Base-by-base conservation (phyloP, 306 rosid species). In the Citrullus mucosospermus region DNA sequence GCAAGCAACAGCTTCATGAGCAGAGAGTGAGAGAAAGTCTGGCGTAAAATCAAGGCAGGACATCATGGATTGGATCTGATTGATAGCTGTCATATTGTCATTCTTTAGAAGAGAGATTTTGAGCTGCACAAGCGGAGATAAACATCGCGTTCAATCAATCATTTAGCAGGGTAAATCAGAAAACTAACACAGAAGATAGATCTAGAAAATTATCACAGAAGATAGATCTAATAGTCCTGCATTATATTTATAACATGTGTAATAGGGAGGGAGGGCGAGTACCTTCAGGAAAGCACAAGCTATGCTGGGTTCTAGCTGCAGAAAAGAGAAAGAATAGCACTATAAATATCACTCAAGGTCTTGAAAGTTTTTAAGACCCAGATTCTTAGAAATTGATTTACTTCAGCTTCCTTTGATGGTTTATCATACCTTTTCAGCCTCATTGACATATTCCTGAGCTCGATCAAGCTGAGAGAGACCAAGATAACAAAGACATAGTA, bases 1-100 rank as follows among this genome's bases (percentile, higher is more conserved):
- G 88, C 93, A 92, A 63, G 98, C 98, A 86, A 95, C 89, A 82
- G 98, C 97, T 89, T 95, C 98, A 76, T 95, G 98, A 56, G 98
- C 96, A 69, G 97, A 87, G 78, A 92, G 97, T 76, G 97, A 91
- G 82, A 95, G 89, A 79, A 88, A 95, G 72, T 92, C 97, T 36
- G 96, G 93, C 34, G 85, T 86, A 85, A 95, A 95, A 86, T 92
- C 97, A 56, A 89, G 89, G 92, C 97, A 89, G 9, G 91, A 67
- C 34, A 88, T 79, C 97, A 95, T 90, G 56, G 92, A 96, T 86
- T 88, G 96, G 78, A 95, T 87, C 88, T 92, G 98, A 82, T 70
- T 57, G 62, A 81, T 86, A 60, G 98, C 93, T 4, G 89, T 90
- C 66, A 81, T 70, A 75, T 82, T 87, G 80, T 95, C 97, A 34